Evolutionary conservation across 441 rosid genomes (phyloP), one percentile per base, ranked within the genome.

Genomic region (Corymbia calophylla): DNA sequence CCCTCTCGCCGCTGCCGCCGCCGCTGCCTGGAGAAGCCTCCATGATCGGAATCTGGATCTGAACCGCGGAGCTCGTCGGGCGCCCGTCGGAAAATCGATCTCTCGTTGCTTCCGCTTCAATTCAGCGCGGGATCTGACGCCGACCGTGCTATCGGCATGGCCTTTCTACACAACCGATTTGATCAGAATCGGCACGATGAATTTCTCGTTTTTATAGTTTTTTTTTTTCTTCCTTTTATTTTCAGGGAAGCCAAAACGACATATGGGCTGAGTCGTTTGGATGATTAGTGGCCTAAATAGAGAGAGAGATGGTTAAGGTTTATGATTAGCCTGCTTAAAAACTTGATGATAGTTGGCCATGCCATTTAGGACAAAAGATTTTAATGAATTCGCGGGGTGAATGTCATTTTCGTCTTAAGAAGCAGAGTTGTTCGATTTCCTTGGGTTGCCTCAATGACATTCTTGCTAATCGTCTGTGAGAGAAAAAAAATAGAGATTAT

Each of bases 1-100:
- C 97, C 88, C 97, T 90, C 88, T 96, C 99, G 92, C 96, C 99
- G 90, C 29, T 32, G 16, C 4, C 31, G 2, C 1, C 66, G 68
- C 87, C 87, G 3, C 88, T 66, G 88, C 95, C 98, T 90, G 64
- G 96, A 73, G 94, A 88, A 53, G 92, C 88, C 90, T 97, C 98
- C 98, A 97, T 97, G 91, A 90, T 88, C 55, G 89, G 89, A 89
- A 81, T 87, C 89, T 87, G 80, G 94, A 95, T 93, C 93, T 19
- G 84, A 27, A 77, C 84, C 27, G 17, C 84, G 9, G 32, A 77
- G 84, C 84, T 77, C 84, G 1, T 39, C 82, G 17, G 18, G 84
- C 48, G 53, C 16, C 16, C 51, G 53, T 44, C 51, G 84, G 27
- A 44, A 39, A 39, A 39, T 39, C 44, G 84, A 77, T 77, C 84